These are phyloP conservation scores for Leccinum broughii DNA, from an alignment of 768 basidiomycete genomes.

Conservation along the genomic window DNA sequence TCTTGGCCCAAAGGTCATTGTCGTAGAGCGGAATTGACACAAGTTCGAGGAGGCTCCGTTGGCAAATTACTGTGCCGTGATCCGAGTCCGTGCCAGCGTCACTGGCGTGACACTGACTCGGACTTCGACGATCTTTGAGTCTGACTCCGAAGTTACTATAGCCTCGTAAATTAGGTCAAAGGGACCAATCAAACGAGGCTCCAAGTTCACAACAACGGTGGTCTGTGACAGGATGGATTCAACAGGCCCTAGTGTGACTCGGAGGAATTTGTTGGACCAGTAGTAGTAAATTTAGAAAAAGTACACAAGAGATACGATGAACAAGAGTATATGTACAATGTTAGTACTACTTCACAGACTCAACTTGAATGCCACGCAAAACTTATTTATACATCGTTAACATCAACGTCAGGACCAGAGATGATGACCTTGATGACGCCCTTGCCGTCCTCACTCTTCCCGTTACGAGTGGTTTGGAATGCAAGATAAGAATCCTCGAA, in stretches of 20 bases:
- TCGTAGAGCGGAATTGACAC: neutral
- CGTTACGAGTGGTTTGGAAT: constrained; percentile 76
- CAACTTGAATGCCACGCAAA: neutral
- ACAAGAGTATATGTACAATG: neutral
- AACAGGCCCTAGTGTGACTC: neutral
- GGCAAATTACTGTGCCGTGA: too few relatives aligned
- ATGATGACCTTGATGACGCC: constrained; percentile 89
- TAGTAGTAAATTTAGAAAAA: too few relatives aligned
- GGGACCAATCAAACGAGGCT: neutral
- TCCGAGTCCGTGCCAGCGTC: too few relatives aligned
- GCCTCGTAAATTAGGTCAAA: too few relatives aligned
- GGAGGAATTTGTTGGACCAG: too few relatives aligned
- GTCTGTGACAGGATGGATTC: too few relatives aligned
- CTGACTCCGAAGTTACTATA: too few relatives aligned
- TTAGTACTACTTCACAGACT: neutral
- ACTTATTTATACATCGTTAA: constrained; percentile 38
- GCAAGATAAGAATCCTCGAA: constrained; percentile 80
- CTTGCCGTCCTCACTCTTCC: constrained; percentile 85
- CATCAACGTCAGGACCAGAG: constrained; percentile 67
- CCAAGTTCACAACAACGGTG: neutral
- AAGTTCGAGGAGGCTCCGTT: neutral
- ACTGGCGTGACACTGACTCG: too few relatives aligned
- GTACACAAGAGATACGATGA: too few relatives aligned
- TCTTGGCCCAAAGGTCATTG: constrained; percentile 67
- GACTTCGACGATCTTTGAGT: too few relatives aligned